These are phyloP conservation scores for Colletotrichum agaves DNA, from an alignment of 2,329 filamentous ascomycete species.

Conservation along the genomic window DNA sequence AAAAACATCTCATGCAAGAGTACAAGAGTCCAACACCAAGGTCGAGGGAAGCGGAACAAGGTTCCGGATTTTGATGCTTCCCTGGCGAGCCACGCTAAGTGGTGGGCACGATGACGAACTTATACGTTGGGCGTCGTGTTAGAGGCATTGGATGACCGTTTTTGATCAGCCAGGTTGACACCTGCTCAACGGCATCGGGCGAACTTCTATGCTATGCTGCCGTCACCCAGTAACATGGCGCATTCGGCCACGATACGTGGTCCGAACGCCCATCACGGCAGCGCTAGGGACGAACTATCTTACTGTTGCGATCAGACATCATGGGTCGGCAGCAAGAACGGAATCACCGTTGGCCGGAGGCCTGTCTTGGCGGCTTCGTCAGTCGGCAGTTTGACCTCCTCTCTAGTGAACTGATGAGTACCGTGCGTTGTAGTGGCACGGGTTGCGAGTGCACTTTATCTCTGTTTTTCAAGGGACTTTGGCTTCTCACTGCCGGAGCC, in stretches of 20 bases:
- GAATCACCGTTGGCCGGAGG: neutral
- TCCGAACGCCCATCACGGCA: slow-evolving; percentile 3
- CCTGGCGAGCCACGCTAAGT: neutral
- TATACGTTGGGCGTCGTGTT: slow-evolving; percentile 3
- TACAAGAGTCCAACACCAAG: neutral
- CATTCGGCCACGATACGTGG: neutral
- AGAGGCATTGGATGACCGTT: neutral
- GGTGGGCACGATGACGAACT: neutral
- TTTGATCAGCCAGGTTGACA: slow-evolving; percentile 4
- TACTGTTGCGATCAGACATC: slow-evolving; percentile 10
- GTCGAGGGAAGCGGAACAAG: neutral
- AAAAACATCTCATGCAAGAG: neutral
- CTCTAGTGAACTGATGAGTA: neutral
- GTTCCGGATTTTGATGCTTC: neutral
- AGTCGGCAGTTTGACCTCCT: neutral
- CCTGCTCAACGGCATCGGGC: slow-evolving; percentile 14
- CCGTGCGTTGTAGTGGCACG: slow-evolving; percentile 10
- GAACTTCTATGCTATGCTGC: neutral
- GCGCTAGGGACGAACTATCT: slow-evolving; percentile 10
- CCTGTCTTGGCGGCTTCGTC: neutral
- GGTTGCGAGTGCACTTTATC: neutral
- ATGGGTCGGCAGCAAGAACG: neutral
- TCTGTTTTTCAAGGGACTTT: neutral
- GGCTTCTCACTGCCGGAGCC: neutral
- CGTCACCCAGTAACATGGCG: neutral